Evolutionary conservation across 2,329 filamentous ascomycete genomes (phyloP).

Genomic region (Aureobasidium melanogenum): DNA sequence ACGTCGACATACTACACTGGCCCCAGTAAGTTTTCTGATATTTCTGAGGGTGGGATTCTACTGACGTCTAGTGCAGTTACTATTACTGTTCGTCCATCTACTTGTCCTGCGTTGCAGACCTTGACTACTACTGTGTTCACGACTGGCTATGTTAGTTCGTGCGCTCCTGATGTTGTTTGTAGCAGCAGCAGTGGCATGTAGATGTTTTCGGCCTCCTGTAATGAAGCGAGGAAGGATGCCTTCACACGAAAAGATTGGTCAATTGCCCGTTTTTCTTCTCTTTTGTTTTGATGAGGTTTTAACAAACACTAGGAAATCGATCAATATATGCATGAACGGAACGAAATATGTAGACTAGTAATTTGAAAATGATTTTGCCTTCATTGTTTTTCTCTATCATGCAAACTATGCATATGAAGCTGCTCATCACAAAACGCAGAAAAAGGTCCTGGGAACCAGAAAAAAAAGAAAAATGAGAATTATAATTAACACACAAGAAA

Average conservation of each 20-base stretch:
- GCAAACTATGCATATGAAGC: too few species aligned
- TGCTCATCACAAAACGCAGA: too few species aligned
- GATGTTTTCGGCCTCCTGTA: neutral
- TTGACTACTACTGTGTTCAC: conserved; percentile 10
- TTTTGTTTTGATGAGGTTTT: too few species aligned
- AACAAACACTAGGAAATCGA: too few species aligned
- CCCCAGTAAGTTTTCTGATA: neutral
- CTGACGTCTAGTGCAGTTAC: neutral
- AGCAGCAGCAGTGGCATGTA: neutral
- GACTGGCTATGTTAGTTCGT: conserved; percentile 2
- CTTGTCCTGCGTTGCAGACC: conserved; percentile 7
- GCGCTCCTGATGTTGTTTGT: conserved; percentile 1
- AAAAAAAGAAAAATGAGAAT: too few species aligned
- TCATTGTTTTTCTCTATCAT: too few species aligned
- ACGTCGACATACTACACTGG: conserved; percentile 7
- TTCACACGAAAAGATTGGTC: neutral
- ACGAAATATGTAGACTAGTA: too few species aligned
- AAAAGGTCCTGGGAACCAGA: too few species aligned
- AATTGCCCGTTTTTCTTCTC: neutral
- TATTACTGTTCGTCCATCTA: conserved; percentile 7
- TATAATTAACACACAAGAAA: too few species aligned
- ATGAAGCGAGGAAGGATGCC: neutral
- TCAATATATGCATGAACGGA: too few species aligned
- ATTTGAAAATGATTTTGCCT: too few species aligned
- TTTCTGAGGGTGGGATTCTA: neutral